These are phyloP conservation scores for Luffa aegyptiaca DNA, from an alignment of 306 rosid genomes.

Conservation along the genomic window DNA sequence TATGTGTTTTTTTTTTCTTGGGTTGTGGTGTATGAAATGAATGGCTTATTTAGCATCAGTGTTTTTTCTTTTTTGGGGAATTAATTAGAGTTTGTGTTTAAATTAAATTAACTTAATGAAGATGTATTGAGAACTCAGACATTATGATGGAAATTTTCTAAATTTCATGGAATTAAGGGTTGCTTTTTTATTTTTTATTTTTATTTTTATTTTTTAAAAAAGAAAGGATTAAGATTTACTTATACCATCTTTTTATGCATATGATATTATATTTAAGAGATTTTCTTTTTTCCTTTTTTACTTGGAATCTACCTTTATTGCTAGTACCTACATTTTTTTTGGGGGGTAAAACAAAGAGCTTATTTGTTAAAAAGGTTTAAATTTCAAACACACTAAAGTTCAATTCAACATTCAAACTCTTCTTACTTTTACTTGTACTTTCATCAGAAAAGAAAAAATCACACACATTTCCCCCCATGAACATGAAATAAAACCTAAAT, in stretches of 20 bases:
- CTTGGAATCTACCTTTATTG: background rate
- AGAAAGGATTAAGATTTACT: background rate
- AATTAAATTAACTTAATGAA: background rate
- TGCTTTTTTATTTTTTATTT: background rate
- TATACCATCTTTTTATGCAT: background rate
- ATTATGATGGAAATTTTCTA: background rate
- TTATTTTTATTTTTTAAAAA: too few relatives aligned
- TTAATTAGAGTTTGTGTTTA: background rate
- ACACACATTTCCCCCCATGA: background rate
- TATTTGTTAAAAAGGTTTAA: background rate
- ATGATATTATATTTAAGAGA: background rate
- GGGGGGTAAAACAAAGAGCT: background rate
- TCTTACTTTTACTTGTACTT: background rate
- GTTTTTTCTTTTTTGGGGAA: background rate
- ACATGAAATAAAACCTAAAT: background rate
- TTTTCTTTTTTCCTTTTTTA: background rate
- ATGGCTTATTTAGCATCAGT: conserved; percentile 15
- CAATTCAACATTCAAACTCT: background rate
- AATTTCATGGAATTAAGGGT: background rate
- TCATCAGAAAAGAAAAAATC: background rate
- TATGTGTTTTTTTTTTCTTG: background rate
- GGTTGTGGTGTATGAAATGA: conserved; percentile 2
- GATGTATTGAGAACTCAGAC: background rate
- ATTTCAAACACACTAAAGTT: background rate
- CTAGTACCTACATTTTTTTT: background rate